Evolutionary conservation across 2,329 filamentous ascomycete species (phyloP), one percentile per base, ranked within the genome.

Genomic region (Curvularia sp.): DNA sequence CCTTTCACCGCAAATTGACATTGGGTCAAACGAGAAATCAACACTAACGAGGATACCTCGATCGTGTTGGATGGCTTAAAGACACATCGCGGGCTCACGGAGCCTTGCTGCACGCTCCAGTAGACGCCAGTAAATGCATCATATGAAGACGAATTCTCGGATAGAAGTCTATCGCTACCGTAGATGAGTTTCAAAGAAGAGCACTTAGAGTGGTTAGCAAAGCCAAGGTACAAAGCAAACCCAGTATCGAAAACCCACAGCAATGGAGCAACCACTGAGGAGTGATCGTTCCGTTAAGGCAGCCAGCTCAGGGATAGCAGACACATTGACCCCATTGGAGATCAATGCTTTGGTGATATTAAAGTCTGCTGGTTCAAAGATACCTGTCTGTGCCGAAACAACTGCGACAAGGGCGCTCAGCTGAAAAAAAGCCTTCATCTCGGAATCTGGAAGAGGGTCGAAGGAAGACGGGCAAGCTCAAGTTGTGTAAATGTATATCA

Each of bases 1-100:
- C 78, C 75, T 51, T 79, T 80, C 2, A 82, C 74, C 2, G 79
- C 78, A 53, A 81, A 80, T 75, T 67, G 70, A 46, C 72, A 76
- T 50, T 69, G 66, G 3, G 65, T 64, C 3, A 69, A 58, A 21
- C 68, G 65, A 21, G 69, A 66, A 3, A 72, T 21, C 3, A 72
- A 43, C 2, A 73, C 55, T 2, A 63, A 18, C 0, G 60, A 61
- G 6, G 69, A 71, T 1, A 73, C 68, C 6, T 73, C 63, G 10
- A 59, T 23, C 9, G 58, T 49, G 19, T 54, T 69, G 9, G 42
- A 30, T 10, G 70, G 70, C 52, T 67, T 63, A 52, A 75, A 75
- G 15, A 73, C 60, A 55, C 72, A 74, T 18, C 50, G 60, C 7
- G 73, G 73, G 10, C 61, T 61, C 1, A 70, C 51, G 3, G 53